These are phyloP conservation scores for Ceratobasidium sp. DNA, from an alignment of 1,284 basidiomycete genomes.

Conservation along the genomic window DNA sequence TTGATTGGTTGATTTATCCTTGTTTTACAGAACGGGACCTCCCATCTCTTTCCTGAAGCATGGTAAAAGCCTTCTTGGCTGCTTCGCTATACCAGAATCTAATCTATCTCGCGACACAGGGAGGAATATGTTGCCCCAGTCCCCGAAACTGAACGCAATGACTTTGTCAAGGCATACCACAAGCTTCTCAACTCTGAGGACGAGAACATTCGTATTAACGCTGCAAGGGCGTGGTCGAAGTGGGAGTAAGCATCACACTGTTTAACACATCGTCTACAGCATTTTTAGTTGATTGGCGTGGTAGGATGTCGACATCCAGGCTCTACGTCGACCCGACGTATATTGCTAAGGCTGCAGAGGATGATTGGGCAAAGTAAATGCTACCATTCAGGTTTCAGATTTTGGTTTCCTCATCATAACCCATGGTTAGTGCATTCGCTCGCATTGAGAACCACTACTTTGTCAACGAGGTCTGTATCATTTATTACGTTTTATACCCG, in stretches of 20 bases:
- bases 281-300: constrained; percentile 11
- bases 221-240: constrained; percentile 88
- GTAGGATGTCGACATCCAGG: constrained; percentile 82
- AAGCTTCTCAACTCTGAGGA: constrained; percentile 81
- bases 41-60: constrained; percentile 87
- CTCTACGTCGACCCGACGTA: constrained; percentile 75
- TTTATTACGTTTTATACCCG: constrained; percentile 9
- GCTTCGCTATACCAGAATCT: not conserved
- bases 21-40: constrained; percentile 53
- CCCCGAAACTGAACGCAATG: constrained; percentile 78
- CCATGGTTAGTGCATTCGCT: constrained; percentile 75
- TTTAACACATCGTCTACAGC: constrained; percentile 21
- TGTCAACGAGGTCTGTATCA: constrained; percentile 68
- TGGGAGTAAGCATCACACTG: constrained; percentile 75
- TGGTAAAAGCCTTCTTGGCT: constrained; percentile 69
- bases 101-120: constrained; percentile 59
- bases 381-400: not conserved
- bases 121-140: constrained; percentile 84
- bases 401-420: not conserved
- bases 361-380: constrained; percentile 78
- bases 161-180: constrained; percentile 87
- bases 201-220: constrained; percentile 70
- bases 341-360: constrained; percentile 76
- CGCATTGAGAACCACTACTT: constrained; percentile 95
- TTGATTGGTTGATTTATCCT: not conserved